phyloP scores from a whole-genome alignment of 2,329 filamentous ascomycete genomes.

The Colletotrichum sp. region DNA sequence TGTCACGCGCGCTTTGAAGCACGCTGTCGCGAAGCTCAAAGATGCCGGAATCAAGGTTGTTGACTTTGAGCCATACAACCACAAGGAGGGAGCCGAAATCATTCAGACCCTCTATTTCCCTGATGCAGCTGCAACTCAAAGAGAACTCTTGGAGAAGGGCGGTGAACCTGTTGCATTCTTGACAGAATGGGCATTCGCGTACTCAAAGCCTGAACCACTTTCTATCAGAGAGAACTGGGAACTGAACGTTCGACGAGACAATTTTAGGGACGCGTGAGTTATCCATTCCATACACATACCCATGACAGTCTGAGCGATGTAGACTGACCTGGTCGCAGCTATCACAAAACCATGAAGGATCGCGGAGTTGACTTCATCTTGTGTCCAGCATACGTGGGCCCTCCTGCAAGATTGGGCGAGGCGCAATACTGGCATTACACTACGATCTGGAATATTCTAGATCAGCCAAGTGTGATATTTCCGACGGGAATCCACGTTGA shows the following conservation, averaged over 20 bases:
- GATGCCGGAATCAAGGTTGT: conserved; percentile 25
- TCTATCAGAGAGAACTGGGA: conserved; percentile 25
- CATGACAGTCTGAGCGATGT: neutral
- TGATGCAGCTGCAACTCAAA: conserved; percentile 25
- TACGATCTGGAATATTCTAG: conserved; percentile 35
- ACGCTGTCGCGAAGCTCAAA: conserved; percentile 20
- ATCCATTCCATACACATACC: conserved; percentile 30
- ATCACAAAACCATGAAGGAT: conserved; percentile 23
- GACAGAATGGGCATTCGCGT: conserved; percentile 28
- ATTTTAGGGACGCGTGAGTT: conserved; percentile 25
- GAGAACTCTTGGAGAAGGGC: conserved; percentile 17
- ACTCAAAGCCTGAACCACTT: conserved; percentile 9
- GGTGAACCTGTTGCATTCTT: conserved; percentile 32
- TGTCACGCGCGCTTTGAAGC: conserved; percentile 22
- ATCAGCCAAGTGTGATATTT: conserved; percentile 29
- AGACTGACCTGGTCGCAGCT: neutral
- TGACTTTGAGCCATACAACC: conserved; percentile 26
- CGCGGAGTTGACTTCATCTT: conserved; percentile 30
- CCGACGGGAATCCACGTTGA: conserved; percentile 25
- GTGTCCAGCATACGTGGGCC: conserved; percentile 28
- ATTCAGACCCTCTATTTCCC: conserved; percentile 27
- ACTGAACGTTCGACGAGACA: conserved; percentile 23
- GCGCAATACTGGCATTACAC: conserved; percentile 32
- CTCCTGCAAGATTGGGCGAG: conserved; percentile 22
- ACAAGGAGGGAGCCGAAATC: conserved; percentile 24